Evolutionary conservation across 495 filamentous ascomycete species (phyloP).

Genomic region (Acidomyces sp.): DNA sequence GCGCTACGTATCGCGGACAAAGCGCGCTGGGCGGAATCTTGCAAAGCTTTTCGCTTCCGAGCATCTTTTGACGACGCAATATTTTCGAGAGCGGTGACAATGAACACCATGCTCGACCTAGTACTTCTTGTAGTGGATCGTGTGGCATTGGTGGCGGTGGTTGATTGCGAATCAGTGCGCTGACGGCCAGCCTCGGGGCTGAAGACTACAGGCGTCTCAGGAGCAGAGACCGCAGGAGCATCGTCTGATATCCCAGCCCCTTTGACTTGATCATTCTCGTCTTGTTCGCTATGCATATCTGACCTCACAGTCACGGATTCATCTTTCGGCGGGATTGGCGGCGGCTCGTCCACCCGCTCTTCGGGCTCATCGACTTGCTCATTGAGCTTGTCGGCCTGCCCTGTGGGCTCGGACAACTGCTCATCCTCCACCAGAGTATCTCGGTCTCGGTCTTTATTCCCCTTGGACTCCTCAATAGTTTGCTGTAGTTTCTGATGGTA

Average conservation of each 20-base stretch:
- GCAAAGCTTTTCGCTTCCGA: constrained; percentile 62
- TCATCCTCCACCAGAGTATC: no score
- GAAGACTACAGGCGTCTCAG: constrained; percentile 2
- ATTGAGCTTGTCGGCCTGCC: no score
- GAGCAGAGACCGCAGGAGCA: neutral
- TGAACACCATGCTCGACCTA: constrained; percentile 89
- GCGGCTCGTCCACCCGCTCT: no score
- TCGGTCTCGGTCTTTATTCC: no score
- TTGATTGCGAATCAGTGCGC: constrained; percentile 46
- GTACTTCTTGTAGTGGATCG: constrained; percentile 49
- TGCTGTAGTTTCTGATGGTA: no score
- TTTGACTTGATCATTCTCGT: neutral
- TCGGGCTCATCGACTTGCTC: no score
- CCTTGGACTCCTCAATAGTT: no score
- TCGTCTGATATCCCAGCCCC: neutral
- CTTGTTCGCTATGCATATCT: no score
- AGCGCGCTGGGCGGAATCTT: constrained; percentile 66
- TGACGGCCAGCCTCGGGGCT: constrained; percentile 16
- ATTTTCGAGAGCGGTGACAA: constrained; percentile 78
- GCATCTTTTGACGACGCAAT: constrained; percentile 85
- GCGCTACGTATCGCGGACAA: constrained; percentile 64
- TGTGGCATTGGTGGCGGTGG: constrained; percentile 36
- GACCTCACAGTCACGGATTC: no score
- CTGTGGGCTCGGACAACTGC: no score
- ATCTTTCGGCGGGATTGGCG: no score